Conservation (phyloP, 2,329 filamentous ascomycete species). For the Pseudogymnoascus sp. region DNA sequence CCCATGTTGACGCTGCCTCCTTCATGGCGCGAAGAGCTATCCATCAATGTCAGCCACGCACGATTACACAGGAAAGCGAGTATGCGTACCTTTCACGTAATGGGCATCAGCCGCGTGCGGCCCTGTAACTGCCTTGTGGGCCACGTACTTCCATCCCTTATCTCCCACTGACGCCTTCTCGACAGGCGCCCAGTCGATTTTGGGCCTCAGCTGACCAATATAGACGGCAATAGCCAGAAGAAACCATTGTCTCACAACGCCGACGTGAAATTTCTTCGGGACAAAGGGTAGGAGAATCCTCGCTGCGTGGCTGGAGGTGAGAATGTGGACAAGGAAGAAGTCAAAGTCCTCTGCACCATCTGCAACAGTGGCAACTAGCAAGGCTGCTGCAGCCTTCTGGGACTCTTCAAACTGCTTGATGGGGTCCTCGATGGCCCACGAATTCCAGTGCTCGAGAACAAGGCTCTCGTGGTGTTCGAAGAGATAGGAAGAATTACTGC, state of each 20-base stretch:
- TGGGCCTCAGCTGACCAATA: constrained; percentile 65
- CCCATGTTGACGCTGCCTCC: constrained; percentile 69
- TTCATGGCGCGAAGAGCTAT: constrained; percentile 64
- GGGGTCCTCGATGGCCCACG: constrained; percentile 67
- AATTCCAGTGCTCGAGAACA: constrained; percentile 84
- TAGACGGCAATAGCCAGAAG: constrained; percentile 73
- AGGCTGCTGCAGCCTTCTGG: constrained; percentile 52
- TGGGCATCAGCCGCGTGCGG: constrained; percentile 66
- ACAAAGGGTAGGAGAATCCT: constrained; percentile 76
- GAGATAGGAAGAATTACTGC: constrained; percentile 58
- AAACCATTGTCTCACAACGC: constrained; percentile 82
- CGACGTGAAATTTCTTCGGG: constrained; percentile 63
- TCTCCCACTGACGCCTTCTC: constrained; percentile 27
- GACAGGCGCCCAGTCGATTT: constrained; percentile 61
- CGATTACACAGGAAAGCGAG: background rate
- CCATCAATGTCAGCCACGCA: constrained; percentile 1
- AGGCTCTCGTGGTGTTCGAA: constrained; percentile 62
- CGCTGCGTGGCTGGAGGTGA: constrained; percentile 82
- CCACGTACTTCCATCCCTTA: constrained; percentile 70
- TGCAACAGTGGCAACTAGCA: constrained; percentile 55
- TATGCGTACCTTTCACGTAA: constrained; percentile 67
- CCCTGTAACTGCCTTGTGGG: constrained; percentile 62
- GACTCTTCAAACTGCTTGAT: constrained; percentile 68
- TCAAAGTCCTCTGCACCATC: constrained; percentile 62
- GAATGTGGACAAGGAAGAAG: constrained; percentile 73